These are phyloP conservation scores for Cladosporium sp. DNA, from an alignment of 2,329 filamentous ascomycete genomes.

Conservation along the genomic window DNA sequence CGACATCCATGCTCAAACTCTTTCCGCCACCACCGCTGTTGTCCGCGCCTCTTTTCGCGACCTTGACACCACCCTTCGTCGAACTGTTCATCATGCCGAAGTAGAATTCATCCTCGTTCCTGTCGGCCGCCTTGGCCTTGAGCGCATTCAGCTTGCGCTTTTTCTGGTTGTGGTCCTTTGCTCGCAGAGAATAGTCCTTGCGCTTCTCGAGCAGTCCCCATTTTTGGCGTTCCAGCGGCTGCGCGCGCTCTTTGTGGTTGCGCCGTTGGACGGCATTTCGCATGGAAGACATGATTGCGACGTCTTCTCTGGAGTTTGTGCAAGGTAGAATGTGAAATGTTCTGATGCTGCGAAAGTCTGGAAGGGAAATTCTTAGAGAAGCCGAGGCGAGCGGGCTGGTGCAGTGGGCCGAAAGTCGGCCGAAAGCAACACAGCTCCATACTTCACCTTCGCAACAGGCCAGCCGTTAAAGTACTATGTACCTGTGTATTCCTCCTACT, in stretches of 20 bases:
- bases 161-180: conserved; percentile 60
- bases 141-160: conserved; percentile 56
- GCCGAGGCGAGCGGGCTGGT: no score
- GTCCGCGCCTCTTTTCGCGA: conserved; percentile 43
- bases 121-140: conserved; percentile 55
- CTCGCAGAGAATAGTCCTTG: conserved; percentile 70
- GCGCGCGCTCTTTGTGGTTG: conserved; percentile 84
- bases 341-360: no score
- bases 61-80: conserved; percentile 44
- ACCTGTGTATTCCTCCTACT: no score
- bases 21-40: conserved; percentile 29
- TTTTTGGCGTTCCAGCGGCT: conserved; percentile 76
- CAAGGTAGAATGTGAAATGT: no score
- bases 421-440: no score
- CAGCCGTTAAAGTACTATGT: no score
- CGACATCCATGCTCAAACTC: conserved; percentile 51
- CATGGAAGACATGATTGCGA: conserved; percentile 50
- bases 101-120: conserved; percentile 64
- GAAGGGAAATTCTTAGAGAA: no score
- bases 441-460: no score
- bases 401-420: no score
- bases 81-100: conserved; percentile 59
- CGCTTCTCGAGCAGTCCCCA: conserved; percentile 94
- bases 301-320: no score
- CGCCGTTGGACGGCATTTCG: conserved; percentile 68